phyloP scores from a whole-genome alignment of 495 filamentous ascomycete species.

The Lophiostoma macrostomum region DNA sequence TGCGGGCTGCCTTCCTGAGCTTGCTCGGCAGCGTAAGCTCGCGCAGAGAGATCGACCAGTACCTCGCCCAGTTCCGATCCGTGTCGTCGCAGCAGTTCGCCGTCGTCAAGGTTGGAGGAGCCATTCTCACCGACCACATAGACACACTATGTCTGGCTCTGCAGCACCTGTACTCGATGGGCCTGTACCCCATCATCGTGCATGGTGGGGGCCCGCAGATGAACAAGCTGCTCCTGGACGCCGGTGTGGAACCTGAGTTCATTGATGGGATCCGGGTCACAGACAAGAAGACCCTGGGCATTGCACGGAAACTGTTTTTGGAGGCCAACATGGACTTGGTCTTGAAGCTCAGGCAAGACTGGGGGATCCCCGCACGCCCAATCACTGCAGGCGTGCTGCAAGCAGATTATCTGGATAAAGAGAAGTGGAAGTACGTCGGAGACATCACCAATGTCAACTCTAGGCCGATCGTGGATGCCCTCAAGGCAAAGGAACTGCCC shows the following conservation, averaged over 20 bases:
- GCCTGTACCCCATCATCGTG: constrained; percentile 92
- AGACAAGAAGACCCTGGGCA: constrained; percentile 88
- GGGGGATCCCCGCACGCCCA: constrained; percentile 87
- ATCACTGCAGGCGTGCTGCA: constrained; percentile 92
- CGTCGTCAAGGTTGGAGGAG: constrained; percentile 97
- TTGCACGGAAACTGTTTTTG: constrained; percentile 88
- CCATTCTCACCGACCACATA: constrained; percentile 93
- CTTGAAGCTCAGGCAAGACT: constrained; percentile 76
- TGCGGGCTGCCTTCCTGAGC: constrained; percentile 87
- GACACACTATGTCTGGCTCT: constrained; percentile 84
- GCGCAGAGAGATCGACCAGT: constrained; percentile 96
- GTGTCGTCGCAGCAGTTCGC: constrained; percentile 97
- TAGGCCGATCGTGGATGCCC: constrained; percentile 84
- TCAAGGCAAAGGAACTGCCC: constrained; percentile 86
- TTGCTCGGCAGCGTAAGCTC: constrained; percentile 94
- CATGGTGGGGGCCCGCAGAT: constrained; percentile 96
- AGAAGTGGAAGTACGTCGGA: constrained; percentile 91
- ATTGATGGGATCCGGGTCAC: constrained; percentile 96
- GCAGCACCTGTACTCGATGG: constrained; percentile 92
- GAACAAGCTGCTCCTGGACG: constrained; percentile 86
- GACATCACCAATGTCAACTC: constrained; percentile 95
- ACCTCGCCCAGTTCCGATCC: constrained; percentile 95
- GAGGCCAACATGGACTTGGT: constrained; percentile 96
- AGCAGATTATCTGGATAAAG: constrained; percentile 91
- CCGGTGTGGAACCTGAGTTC: constrained; percentile 92